phyloP scores from a whole-genome alignment of 257 asterid species.

The Ballota nigra region DNA sequence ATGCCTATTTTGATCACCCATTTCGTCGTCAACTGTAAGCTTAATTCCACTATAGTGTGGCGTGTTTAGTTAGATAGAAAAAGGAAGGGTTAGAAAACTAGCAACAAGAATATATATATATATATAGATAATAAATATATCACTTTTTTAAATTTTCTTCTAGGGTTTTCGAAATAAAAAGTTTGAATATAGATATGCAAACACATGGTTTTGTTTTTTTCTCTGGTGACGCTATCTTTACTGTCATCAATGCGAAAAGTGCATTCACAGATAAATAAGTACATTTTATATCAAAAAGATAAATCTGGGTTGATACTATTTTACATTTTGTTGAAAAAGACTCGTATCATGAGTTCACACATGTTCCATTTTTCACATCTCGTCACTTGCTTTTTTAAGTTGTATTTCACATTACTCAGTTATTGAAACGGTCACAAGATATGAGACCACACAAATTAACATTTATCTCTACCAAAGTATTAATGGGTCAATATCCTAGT shows the following conservation, averaged over 20 bases:
- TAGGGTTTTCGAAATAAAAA: background rate
- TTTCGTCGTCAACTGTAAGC: background rate
- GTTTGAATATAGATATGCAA: background rate
- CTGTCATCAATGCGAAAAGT: background rate
- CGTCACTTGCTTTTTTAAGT: background rate
- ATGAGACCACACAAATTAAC: no score
- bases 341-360: background rate
- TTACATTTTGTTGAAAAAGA: background rate
- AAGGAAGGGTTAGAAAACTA: background rate
- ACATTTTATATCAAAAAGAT: background rate
- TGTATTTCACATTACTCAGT: no score
- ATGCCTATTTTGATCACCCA: constrained; percentile 40
- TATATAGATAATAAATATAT: no score
- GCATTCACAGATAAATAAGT: background rate
- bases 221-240: background rate
- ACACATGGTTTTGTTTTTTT: background rate
- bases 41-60: background rate
- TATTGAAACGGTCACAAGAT: no score
- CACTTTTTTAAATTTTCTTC: no score
- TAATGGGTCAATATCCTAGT: no score
- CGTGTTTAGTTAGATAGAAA: background rate
- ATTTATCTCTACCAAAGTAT: no score
- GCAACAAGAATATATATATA: background rate
- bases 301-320: background rate
- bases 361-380: background rate